Evolutionary conservation across 1,284 basidiomycete species (phyloP).

Genomic region (Albatrellus sp.): DNA sequence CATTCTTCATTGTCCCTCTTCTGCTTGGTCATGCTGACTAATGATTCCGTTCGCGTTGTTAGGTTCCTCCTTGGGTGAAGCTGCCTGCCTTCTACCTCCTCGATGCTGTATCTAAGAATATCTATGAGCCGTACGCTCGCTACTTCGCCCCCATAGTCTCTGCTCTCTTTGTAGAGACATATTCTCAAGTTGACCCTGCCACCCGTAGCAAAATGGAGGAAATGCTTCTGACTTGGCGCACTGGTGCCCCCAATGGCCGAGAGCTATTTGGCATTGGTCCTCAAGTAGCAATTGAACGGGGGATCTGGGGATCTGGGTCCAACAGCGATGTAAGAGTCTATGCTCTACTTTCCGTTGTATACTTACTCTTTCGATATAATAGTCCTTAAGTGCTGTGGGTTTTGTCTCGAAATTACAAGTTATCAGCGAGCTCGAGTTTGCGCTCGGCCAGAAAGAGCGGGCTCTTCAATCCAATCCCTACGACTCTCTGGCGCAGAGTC

Average conservation of each 20-base stretch:
- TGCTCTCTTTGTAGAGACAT: constrained; percentile 74
- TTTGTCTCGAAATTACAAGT: constrained; percentile 63
- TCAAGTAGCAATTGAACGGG: constrained; percentile 66
- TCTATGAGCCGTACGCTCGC: constrained; percentile 80
- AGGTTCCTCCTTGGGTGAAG: constrained; percentile 90
- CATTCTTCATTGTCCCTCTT: background rate
- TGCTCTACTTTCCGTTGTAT: constrained; percentile 6
- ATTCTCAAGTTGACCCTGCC: constrained; percentile 69
- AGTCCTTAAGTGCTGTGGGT: constrained; percentile 14
- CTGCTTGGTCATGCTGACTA: constrained; percentile 41
- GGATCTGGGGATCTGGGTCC: constrained; percentile 56
- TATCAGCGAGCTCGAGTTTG: constrained; percentile 68
- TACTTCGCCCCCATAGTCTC: constrained; percentile 70
- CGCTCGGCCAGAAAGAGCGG: constrained; percentile 65
- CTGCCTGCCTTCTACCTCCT: constrained; percentile 91
- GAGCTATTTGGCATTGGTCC: constrained; percentile 73
- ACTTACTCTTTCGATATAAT: background rate
- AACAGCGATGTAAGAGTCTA: constrained; percentile 14
- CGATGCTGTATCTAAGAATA: constrained; percentile 94
- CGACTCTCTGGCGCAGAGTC: constrained; percentile 48
- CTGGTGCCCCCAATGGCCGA: constrained; percentile 64
- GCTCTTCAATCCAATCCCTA: constrained; percentile 51
- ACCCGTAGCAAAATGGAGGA: constrained; percentile 93
- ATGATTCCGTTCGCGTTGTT: constrained; percentile 21
- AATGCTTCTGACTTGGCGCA: constrained; percentile 88